phyloP scores from a whole-genome alignment of 441 rosid genomes.

The Gossypium davidsonii region DNA sequence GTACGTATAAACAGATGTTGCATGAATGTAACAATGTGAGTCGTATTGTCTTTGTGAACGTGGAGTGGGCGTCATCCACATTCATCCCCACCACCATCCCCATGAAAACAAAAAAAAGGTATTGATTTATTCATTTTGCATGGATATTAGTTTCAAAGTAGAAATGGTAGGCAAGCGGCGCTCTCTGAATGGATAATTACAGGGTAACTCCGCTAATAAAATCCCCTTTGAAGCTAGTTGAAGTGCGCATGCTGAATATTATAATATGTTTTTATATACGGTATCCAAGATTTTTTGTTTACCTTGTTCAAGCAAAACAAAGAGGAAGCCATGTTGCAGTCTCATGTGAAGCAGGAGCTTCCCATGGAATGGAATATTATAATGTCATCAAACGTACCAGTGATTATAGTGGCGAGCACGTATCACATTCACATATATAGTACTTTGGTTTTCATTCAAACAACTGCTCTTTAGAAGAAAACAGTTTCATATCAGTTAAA shows the following conservation, averaged over 20 bases:
- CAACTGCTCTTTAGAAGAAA: neutral
- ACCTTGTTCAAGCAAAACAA: neutral
- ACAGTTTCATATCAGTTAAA: neutral
- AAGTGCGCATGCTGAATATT: slow-evolving; percentile 12
- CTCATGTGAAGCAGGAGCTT: slow-evolving; percentile 12
- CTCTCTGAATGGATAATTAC: slow-evolving; percentile 15
- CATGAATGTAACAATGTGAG: slow-evolving; percentile 21
- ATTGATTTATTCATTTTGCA: slow-evolving; percentile 9
- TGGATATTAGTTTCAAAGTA: slow-evolving; percentile 11
- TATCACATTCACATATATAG: neutral
- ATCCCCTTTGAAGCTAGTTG: neutral
- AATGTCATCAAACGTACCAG: neutral
- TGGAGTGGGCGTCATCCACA: neutral
- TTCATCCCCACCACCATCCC: neutral
- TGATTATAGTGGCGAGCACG: slow-evolving; percentile 1
- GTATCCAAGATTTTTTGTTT: neutral
- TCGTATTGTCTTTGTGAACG: neutral
- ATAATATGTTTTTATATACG: neutral
- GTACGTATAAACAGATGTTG: slow-evolving; percentile 13
- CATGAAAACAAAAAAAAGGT: neutral
- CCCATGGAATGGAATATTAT: neutral
- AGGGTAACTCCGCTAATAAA: neutral
- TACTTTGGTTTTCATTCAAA: neutral
- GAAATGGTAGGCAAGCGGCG: slow-evolving; percentile 6
- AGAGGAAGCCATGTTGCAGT: slow-evolving; percentile 6